Base-by-base conservation (phyloP, 2,329 filamentous ascomycete species). In the Hymenoscyphus albidus region DNA sequence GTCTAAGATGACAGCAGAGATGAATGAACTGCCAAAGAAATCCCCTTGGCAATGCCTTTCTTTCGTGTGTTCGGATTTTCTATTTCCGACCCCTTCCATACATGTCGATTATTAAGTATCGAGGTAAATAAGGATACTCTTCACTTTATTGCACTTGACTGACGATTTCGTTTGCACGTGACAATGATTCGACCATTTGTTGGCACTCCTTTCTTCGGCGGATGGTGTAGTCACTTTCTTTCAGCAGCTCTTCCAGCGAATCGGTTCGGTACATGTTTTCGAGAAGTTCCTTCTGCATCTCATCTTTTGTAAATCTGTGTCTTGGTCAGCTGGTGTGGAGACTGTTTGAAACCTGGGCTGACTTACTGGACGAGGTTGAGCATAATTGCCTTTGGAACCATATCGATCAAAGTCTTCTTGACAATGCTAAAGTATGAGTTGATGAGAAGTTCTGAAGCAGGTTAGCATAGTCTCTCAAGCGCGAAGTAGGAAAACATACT, bases 341-440 rank as follows among this genome's bases (percentile, higher is more conserved):
- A 7, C 3, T 9, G 38, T 48, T 4, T 16, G 32, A 61, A 59
- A 3, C 22, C 18, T 10, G 14, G 35, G 7, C 2, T 16, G 22
- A 88, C 92, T 77, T 87, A 97, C 90, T 94, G 89, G 61, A 99
- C 95, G 57, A 99, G 89, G 72, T 86, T 97, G 71, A 98, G 85
- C 95, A 99, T 99, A 76, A 99, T 96, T 51, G 95, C 95, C 81
- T 99, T 99, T 71, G 95, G 95, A 5, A 99, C 95, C 95, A 99
- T 99, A 76, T 99, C 95, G 70, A 98, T 97, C 93, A 99, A 96
- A 67, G 96, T 99, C 71, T 95, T 86, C 82, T 93, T 92, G 70
- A 97, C 93, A 76, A 99, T 99, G 80, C 97, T 97, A 81, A 91
- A 99, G 83, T 99, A 99, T 0, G 93, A 97, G 64, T 88, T 90